These are phyloP conservation scores for Monsonia emarginata DNA, from an alignment of 441 rosid genomes.

Conservation along the genomic window DNA sequence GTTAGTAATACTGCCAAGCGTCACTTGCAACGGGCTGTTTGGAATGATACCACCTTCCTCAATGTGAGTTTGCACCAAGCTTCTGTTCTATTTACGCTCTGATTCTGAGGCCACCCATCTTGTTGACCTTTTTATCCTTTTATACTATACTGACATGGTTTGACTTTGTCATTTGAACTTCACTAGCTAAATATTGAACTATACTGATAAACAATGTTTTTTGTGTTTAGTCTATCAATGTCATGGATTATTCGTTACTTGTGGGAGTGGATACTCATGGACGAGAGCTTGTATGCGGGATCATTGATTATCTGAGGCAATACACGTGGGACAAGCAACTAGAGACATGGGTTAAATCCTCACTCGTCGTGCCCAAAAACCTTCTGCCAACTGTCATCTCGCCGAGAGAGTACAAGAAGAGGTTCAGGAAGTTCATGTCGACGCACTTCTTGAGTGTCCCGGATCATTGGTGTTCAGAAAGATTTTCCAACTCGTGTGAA, in stretches of 20 bases:
- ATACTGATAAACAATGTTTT: background rate
- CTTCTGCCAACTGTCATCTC: slow-evolving; percentile 76
- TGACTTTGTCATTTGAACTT: no score
- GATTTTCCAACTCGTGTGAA: slow-evolving; percentile 29
- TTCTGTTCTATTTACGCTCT: background rate
- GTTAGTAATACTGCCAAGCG: slow-evolving; percentile 70
- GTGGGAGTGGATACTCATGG: slow-evolving; percentile 69
- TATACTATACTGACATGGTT: no score
- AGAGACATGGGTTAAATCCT: slow-evolving; percentile 94
- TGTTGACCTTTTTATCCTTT: no score
- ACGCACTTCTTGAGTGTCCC: slow-evolving; percentile 78
- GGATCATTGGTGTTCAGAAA: slow-evolving; percentile 65
- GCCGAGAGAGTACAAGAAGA: slow-evolving; percentile 66
- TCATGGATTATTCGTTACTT: slow-evolving; percentile 92
- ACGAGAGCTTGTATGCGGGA: slow-evolving; percentile 84
- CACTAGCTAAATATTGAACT: background rate
- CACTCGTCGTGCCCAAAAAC: slow-evolving; percentile 75
- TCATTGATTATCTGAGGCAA: slow-evolving; percentile 89
- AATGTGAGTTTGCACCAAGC: slow-evolving; percentile 42
- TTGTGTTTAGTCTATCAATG: slow-evolving; percentile 62
- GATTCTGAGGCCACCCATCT: background rate
- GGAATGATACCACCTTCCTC: slow-evolving; percentile 89
- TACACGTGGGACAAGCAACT: slow-evolving; percentile 42
- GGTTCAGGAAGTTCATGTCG: slow-evolving; percentile 41
- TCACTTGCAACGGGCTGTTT: slow-evolving; percentile 67